Conservation (phyloP, 495 filamentous ascomycete genomes). For the Penicillium paradoxum region DNA sequence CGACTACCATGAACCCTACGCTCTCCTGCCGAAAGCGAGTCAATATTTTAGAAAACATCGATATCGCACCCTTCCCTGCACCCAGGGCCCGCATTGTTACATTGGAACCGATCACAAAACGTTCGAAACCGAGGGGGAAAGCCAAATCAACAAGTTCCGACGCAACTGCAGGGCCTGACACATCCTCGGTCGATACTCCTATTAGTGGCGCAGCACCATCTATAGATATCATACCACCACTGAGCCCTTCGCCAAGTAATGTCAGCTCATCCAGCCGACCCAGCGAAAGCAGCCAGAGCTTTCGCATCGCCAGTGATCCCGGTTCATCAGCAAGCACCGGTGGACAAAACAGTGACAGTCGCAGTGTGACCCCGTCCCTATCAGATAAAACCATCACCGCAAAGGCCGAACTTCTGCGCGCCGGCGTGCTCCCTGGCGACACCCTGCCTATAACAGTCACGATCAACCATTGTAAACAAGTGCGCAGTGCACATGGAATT, state of each 20-base stretch:
- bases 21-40: conserved; percentile 75
- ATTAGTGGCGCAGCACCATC: conserved; percentile 23
- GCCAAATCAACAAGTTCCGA: conserved; percentile 33
- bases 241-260: conserved; percentile 58
- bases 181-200: conserved; percentile 31
- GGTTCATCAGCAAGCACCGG: conserved; percentile 35
- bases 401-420: conserved; percentile 74
- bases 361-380: conserved; percentile 38
- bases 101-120: conserved; percentile 65
- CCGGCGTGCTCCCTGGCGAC: conserved; percentile 84
- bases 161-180: conserved; percentile 28
- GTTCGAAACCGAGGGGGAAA: conserved; percentile 45
- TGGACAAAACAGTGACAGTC: conserved; percentile 39
- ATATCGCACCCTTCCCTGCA: conserved; percentile 52
- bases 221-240: conserved; percentile 34
- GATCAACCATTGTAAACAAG: conserved; percentile 77
- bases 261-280: conserved; percentile 57
- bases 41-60: conserved; percentile 66
- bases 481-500: conserved; percentile 86
- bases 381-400: conserved; percentile 72
- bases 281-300: conserved; percentile 56
- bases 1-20: conserved; percentile 78
- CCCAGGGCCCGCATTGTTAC: conserved; percentile 71
- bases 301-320: conserved; percentile 38
- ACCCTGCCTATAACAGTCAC: conserved; percentile 71